Percentiles rank a stretch among this genome's conserved stretches.
These are phyloP conservation scores for Fusarium liriodendri DNA, from an alignment of 2,329 filamentous ascomycete genomes.

Conservation along the genomic window DNA sequence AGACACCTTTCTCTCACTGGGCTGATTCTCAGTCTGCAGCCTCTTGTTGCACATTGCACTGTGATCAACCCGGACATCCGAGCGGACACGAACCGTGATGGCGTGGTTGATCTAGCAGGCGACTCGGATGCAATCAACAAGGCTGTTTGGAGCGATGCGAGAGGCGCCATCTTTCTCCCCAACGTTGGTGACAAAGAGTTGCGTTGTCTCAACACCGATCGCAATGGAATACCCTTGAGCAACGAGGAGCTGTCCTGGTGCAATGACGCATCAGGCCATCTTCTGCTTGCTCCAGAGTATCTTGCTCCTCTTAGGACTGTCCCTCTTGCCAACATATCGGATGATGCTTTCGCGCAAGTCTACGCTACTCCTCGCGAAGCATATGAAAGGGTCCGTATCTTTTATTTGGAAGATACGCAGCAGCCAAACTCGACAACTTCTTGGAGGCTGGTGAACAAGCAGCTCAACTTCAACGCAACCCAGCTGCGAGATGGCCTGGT, in stretches of 20 bases:
- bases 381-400: no score
- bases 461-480: not conserved
- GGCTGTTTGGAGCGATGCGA: not conserved
- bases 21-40: no score
- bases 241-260: conserved; percentile 44
- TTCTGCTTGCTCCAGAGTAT: conserved; percentile 44
- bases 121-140: conserved; percentile 44
- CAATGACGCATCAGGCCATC: conserved; percentile 51
- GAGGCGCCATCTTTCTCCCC: not conserved
- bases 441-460: not conserved
- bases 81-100: no score
- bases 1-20: no score
- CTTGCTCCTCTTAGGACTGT: conserved; percentile 42
- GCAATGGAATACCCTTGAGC: not conserved
- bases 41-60: no score
- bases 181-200: not conserved
- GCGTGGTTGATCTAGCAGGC: no score
- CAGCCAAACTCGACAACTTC: not conserved
- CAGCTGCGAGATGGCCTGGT: not conserved
- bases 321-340: not conserved
- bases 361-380: no score
- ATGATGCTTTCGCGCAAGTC: no score
- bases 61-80: no score
- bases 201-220: not conserved
- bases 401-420: no score